Percentiles rank a stretch among this genome's conserved stretches.
Conservation (phyloP, 495 filamentous ascomycete species). For the Penicillium atrosanguineum region DNA sequence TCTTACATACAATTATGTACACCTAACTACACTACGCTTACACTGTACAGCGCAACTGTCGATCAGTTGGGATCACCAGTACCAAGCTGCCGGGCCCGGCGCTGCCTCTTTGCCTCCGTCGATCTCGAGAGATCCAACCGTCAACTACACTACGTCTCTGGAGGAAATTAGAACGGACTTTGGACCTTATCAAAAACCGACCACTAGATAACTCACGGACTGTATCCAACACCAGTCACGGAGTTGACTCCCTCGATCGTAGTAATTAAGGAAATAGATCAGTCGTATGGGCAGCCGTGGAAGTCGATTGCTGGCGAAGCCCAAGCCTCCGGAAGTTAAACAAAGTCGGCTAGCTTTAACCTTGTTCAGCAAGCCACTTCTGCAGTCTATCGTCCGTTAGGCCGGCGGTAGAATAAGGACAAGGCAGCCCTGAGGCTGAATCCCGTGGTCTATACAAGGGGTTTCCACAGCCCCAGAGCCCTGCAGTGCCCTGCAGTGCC, state of each 20-base stretch:
- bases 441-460: not conserved
- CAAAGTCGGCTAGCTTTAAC: conserved; percentile 25
- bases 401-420: not conserved
- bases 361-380: conserved; percentile 17
- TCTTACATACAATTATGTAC: not conserved
- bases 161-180: not conserved
- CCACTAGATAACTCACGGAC: not conserved
- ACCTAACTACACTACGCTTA: not conserved
- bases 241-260: not conserved
- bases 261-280: not conserved
- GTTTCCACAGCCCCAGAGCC: not conserved
- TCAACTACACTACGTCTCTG: too few species aligned
- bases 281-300: too few species aligned
- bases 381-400: conserved; percentile 1
- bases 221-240: not conserved
- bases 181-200: not conserved
- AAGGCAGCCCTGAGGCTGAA: not conserved
- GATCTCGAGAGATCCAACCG: not conserved
- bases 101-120: not conserved
- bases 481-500: too few species aligned
- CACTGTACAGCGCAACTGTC: not conserved
- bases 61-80: not conserved
- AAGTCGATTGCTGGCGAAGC: not conserved
- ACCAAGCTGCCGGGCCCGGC: not conserved
- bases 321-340: conserved; percentile 4